These are phyloP conservation scores for Kwoniella dejecticola DNA, from an alignment of 768 basidiomycete species.

Conservation along the genomic window DNA sequence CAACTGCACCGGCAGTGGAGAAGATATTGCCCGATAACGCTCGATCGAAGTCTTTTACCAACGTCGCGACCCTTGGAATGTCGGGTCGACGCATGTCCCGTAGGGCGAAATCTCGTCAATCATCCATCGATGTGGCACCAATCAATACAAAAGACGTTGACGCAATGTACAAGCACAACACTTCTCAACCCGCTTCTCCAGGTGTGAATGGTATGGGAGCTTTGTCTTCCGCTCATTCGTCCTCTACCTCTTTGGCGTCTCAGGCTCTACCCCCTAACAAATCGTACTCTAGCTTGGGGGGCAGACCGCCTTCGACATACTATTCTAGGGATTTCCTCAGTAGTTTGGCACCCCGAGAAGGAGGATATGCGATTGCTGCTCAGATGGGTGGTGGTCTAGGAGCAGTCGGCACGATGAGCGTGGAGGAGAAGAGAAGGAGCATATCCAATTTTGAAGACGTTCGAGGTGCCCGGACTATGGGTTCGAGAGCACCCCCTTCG, in stretches of 20 bases:
- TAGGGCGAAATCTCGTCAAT: conserved; percentile 17
- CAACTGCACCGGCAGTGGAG: conserved; percentile 35
- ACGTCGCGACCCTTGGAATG: conserved; percentile 29
- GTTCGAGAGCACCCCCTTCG: conserved; percentile 35
- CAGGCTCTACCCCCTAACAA: conserved; percentile 23
- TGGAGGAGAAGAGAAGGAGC: conserved; percentile 35
- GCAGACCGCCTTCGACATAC: conserved; percentile 42
- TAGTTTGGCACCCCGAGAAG: conserved; percentile 51
- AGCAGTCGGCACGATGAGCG: conserved; percentile 31
- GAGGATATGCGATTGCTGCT: conserved; percentile 55
- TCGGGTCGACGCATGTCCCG: conserved; percentile 17
- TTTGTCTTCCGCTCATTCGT: conserved; percentile 43
- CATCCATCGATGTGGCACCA: conserved; percentile 15
- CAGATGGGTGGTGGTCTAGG: conserved; percentile 38
- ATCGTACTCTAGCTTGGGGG: conserved; percentile 10
- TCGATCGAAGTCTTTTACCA: conserved; percentile 37
- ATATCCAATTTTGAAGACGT: conserved; percentile 14
- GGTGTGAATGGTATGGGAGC: conserved; percentile 11
- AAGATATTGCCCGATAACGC: conserved; percentile 13
- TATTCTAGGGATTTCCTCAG: conserved; percentile 53
- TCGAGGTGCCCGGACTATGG: conserved; percentile 19
- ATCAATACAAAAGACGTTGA: conserved; percentile 9
- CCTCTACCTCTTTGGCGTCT: conserved; percentile 33
- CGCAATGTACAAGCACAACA: conserved; percentile 14
- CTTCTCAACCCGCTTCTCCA: conserved; percentile 26